Evolutionary conservation across 495 filamentous ascomycete genomes (phyloP).

Genomic region (Penicillium crystallinum): DNA sequence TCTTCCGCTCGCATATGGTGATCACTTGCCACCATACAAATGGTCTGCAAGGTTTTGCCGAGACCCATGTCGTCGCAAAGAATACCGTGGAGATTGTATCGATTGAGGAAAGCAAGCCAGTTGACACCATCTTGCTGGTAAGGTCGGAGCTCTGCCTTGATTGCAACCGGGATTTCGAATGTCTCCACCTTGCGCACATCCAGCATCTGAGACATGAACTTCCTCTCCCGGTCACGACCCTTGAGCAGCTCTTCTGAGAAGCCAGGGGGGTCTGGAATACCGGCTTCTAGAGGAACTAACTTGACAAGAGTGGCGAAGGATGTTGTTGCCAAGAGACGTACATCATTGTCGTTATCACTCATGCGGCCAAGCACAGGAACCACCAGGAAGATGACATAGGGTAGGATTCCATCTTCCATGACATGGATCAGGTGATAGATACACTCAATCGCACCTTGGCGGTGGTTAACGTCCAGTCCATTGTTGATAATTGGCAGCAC

Average conservation of each 20-base stretch:
- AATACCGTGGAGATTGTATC: constrained; percentile 95
- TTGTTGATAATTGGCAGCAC: constrained; percentile 88
- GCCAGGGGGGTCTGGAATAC: constrained; percentile 93
- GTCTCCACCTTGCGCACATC: constrained; percentile 93
- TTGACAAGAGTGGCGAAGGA: constrained; percentile 97
- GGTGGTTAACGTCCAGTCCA: constrained; percentile 72
- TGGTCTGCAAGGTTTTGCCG: constrained; percentile 93
- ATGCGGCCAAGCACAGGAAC: constrained; percentile 98
- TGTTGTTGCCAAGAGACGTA: constrained; percentile 90
- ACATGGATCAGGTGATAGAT: constrained; percentile 96
- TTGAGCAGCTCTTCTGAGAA: constrained; percentile 81
- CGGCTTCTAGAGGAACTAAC: constrained; percentile 96
- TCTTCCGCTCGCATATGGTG: constrained; percentile 91
- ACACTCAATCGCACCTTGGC: constrained; percentile 89
- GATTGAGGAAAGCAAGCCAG: constrained; percentile 97
- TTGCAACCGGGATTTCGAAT: constrained; percentile 89
- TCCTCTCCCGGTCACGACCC: constrained; percentile 86
- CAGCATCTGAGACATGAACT: constrained; percentile 94
- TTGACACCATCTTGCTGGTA: constrained; percentile 99
- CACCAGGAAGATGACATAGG: constrained; percentile 98
- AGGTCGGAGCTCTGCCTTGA: constrained; percentile 90
- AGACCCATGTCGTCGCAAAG: constrained; percentile 99
- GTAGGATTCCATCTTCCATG: constrained; percentile 93
- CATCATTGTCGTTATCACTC: constrained; percentile 96
- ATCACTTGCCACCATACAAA: constrained; percentile 96